These are phyloP conservation scores for Oryza brachyantha DNA, from an alignment of 176 grass and related monocot genomes.

Conservation along the genomic window DNA sequence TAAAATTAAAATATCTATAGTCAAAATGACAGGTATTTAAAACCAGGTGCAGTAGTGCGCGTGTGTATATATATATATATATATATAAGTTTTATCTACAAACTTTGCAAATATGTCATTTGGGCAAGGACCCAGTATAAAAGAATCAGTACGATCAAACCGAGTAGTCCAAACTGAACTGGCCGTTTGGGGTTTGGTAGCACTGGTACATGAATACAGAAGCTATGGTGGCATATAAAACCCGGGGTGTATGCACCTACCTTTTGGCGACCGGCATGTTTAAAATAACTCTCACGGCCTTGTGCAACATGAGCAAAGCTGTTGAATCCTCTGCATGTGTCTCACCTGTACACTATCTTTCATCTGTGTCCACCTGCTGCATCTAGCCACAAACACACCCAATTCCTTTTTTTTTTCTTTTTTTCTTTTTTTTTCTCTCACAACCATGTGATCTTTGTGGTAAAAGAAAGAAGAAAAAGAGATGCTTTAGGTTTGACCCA, in stretches of 20 bases:
- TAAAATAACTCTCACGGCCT: background rate
- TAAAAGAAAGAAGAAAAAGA: conserved; percentile 9
- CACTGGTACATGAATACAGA: background rate
- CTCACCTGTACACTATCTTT: background rate
- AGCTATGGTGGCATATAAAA: background rate
- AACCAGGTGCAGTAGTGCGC: no score
- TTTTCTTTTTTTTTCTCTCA: background rate
- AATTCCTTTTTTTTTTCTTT: background rate
- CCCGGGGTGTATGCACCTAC: background rate
- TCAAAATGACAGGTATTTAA: no score
- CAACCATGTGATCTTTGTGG: conserved; percentile 45
- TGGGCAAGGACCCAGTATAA: no score
- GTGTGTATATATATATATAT: no score
- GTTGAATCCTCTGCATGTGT: conserved; percentile 12
- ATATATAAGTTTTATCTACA: no score
- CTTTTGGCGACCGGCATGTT: conserved; percentile 32
- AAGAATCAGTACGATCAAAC: background rate
- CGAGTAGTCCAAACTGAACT: background rate
- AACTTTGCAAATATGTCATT: no score
- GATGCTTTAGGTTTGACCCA: conserved; percentile 44
- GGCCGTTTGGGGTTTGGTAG: background rate
- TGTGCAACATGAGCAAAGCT: conserved; percentile 16
- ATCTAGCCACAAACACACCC: background rate
- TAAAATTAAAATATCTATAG: no score
- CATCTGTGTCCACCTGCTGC: background rate